phyloP scores from a whole-genome alignment of 2,329 filamentous ascomycete species.

The Aureobasidium melanogenum region DNA sequence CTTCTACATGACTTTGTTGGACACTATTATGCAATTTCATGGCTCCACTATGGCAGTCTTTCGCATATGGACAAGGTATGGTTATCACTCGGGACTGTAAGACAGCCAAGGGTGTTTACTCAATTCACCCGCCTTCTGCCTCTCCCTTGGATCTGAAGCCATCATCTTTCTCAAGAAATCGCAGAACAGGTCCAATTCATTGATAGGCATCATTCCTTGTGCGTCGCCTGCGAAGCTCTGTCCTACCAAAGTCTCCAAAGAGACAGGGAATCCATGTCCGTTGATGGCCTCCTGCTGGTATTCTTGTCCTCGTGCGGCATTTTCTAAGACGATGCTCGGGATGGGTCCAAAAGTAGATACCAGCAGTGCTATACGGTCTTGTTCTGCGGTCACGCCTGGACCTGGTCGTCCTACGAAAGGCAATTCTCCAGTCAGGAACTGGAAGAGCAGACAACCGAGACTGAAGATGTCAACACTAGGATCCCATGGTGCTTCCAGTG shows the following conservation, averaged over 20 bases:
- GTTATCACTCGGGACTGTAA: not conserved
- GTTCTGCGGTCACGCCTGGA: constrained; percentile 13
- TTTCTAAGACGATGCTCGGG: constrained; percentile 14
- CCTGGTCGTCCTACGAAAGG: constrained; percentile 14
- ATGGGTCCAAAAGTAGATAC: constrained; percentile 16
- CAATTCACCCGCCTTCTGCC: not conserved
- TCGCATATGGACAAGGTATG: too few relatives aligned
- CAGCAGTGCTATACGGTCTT: constrained; percentile 17
- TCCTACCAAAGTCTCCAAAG: constrained; percentile 5
- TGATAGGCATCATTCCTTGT: constrained; percentile 2
- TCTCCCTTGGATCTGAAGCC: constrained; percentile 7
- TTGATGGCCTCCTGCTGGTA: constrained; percentile 14
- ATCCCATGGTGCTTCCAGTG: constrained; percentile 21
- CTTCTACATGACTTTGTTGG: too few relatives aligned
- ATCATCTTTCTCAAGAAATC: constrained; percentile 13
- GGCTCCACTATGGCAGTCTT: too few relatives aligned
- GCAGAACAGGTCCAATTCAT: constrained; percentile 12
- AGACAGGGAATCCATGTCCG: not conserved
- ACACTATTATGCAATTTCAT: too few relatives aligned
- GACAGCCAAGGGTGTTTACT: constrained; percentile 4
- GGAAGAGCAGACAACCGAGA: constrained; percentile 17
- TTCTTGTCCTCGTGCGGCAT: constrained; percentile 12
- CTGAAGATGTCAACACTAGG: constrained; percentile 23
- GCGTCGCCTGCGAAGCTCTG: not conserved
- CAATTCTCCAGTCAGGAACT: constrained; percentile 17